Conservation (phyloP, 345 rosid genomes). For the Eucalyptus cloeziana region DNA sequence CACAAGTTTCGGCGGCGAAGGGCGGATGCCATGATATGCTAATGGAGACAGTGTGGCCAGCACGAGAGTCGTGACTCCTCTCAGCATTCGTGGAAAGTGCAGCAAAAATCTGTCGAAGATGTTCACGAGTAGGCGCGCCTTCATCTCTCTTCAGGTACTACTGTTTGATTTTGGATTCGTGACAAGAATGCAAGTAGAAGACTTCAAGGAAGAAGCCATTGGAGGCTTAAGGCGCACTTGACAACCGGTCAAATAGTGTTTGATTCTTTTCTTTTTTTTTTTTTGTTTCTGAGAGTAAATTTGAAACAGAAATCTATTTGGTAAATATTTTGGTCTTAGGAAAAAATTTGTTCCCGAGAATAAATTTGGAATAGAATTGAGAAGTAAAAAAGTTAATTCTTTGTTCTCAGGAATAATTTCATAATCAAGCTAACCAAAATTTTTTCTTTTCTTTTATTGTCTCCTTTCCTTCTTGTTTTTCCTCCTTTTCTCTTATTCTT, state of each 20-base stretch:
- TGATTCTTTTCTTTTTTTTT: too few species aligned
- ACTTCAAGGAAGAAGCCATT: neutral
- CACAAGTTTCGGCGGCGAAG: slow-evolving; percentile 22
- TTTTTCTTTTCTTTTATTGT: too few species aligned
- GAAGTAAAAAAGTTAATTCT: too few species aligned
- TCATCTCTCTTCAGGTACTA: neutral
- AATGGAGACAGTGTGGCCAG: neutral
- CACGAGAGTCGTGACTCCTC: neutral
- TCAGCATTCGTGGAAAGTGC: neutral
- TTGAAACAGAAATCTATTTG: rapidly evolving
- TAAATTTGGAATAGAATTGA: too few species aligned
- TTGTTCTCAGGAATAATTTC: too few species aligned
- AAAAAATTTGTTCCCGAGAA: rapidly evolving
- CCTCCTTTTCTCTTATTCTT: too few species aligned
- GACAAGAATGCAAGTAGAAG: neutral
- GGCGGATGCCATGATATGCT: slow-evolving; percentile 20
- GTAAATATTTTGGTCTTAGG: rapidly evolving
- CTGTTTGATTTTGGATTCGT: neutral
- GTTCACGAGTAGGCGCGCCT: neutral
- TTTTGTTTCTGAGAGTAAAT: rapidly evolving
- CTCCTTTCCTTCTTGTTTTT: too few species aligned
- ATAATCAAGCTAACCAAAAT: too few species aligned
- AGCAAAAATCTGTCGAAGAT: neutral
- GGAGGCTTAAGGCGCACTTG: neutral
- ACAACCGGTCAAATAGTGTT: too few species aligned